A percentile compares a stretch with the other conserved stretches of the same genome.
These are phyloP conservation scores for Lyophyllum decastes DNA, from an alignment of 768 basidiomycete species.

Conservation along the genomic window DNA sequence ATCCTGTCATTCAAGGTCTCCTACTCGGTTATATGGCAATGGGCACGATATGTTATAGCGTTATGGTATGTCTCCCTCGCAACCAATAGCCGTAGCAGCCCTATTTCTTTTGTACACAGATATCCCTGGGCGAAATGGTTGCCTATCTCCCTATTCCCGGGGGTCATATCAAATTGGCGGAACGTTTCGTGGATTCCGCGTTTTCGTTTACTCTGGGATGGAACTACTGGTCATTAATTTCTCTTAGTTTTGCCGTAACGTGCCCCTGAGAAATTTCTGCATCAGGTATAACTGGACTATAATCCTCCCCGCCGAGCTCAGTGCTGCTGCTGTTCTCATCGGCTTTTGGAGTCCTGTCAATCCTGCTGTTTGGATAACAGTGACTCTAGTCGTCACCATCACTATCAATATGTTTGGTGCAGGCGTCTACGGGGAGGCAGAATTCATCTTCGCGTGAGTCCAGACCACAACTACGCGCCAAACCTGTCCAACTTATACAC, in stretches of 20 bases:
- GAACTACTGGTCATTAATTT: constrained; percentile 43
- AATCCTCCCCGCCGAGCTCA: constrained; percentile 71
- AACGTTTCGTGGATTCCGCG: constrained; percentile 79
- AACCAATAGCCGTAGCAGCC: not conserved
- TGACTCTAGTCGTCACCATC: constrained; percentile 76
- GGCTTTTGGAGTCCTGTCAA: constrained; percentile 67
- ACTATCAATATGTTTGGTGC: constrained; percentile 77
- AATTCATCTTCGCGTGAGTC: constrained; percentile 80
- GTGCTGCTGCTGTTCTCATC: constrained; percentile 76
- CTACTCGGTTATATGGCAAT: constrained; percentile 69
- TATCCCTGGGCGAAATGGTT: constrained; percentile 76
- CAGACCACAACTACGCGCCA: constrained; percentile 4
- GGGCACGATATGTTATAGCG: constrained; percentile 68
- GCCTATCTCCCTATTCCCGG: constrained; percentile 79
- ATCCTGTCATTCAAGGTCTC: constrained; percentile 41
- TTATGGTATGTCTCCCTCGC: constrained; percentile 55
- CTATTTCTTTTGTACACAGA: constrained; percentile 30
- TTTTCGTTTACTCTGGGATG: constrained; percentile 62
- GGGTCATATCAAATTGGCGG: constrained; percentile 78
- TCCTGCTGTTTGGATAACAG: constrained; percentile 77
- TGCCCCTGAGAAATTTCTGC: not conserved
- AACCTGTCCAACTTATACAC: not conserved
- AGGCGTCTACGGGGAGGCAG: constrained; percentile 81
- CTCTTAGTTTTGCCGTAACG: not conserved
- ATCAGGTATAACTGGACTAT: constrained; percentile 63